Base-by-base conservation (phyloP, 2,329 filamentous ascomycete genomes). In the Monosporascus sp. region DNA sequence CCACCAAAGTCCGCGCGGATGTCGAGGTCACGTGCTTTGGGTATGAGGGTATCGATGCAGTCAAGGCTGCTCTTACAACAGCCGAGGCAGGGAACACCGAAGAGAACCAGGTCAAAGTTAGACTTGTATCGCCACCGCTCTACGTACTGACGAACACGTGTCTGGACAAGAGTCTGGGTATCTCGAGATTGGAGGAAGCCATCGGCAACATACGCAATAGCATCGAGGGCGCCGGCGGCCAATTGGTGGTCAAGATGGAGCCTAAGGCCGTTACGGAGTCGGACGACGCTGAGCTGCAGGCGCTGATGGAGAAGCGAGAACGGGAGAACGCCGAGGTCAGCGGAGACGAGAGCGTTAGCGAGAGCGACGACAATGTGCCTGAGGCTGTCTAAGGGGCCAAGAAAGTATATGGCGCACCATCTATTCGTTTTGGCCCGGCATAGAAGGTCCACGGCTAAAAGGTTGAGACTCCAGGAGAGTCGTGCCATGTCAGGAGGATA, bases 231-330 rank as follows among this genome's bases (percentile, higher is more conserved):
- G 82, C 88, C 1, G 89, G 89, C 51, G 94, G 94, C 57, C 85
- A 84, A 68, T 88, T 93, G 67, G 82, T 87, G 44, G 88, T 97
- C 64, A 96, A 95, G 85, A 99, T 99, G 94, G 92, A 94, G 66
- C 94, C 94, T 62, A 97, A 97, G 85, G 94, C 95, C 5, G 94
- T 99, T 57, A 99, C 94, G 1, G 95, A 97, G 81, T 95, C 91
- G 72, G 95, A 99, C 67, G 94, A 99, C 68, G 94, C 93, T 25
- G 92, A 97, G 74, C 80, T 99, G 61, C 91, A 97, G 73, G 94
- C 93, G 50, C 82, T 99, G 60, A 99, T 99, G 94, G 94, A 97
- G 81, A 97, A 97, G 86, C 87, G 89, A 62, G 94, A 96, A 79
- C 87, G 90, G 61, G 93, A 97, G 82, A 99, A 99, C 75, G 89